Conservation (phyloP, 306 rosid genomes). For the Lathyrus oleraceus region DNA sequence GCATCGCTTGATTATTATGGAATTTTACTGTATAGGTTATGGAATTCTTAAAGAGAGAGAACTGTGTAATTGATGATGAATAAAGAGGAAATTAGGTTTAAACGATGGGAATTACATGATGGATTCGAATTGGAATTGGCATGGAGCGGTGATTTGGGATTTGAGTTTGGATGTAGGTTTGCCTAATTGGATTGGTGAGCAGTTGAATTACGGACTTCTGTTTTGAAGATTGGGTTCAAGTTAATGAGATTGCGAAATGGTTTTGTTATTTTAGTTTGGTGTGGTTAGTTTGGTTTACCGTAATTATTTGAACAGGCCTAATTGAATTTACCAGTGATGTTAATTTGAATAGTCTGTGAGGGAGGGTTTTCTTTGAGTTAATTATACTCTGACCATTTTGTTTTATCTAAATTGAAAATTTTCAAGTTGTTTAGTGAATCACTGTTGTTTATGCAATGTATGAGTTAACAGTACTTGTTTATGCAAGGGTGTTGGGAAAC, state of each 20-base stretch:
- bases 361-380: constrained; percentile 5
- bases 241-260: background rate
- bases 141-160: background rate
- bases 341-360: background rate
- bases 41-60: background rate
- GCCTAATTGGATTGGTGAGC: background rate
- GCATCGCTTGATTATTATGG: background rate
- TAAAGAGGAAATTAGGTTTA: background rate
- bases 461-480: background rate
- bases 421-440: constrained; percentile 10
- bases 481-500: background rate
- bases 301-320: background rate
- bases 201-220: background rate
- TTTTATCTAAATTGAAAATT: constrained; percentile 6
- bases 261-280: background rate
- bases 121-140: background rate
- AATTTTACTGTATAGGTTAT: background rate
- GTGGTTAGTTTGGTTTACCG: background rate
- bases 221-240: background rate
- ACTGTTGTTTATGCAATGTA: background rate
- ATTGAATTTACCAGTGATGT: constrained; percentile 5
- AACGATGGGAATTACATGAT: background rate
- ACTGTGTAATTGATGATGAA: background rate
- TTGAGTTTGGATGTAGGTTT: background rate
- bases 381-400: background rate